phyloP scores from a whole-genome alignment of 1,284 basidiomycete genomes.

The Boletus semigastroideus region DNA sequence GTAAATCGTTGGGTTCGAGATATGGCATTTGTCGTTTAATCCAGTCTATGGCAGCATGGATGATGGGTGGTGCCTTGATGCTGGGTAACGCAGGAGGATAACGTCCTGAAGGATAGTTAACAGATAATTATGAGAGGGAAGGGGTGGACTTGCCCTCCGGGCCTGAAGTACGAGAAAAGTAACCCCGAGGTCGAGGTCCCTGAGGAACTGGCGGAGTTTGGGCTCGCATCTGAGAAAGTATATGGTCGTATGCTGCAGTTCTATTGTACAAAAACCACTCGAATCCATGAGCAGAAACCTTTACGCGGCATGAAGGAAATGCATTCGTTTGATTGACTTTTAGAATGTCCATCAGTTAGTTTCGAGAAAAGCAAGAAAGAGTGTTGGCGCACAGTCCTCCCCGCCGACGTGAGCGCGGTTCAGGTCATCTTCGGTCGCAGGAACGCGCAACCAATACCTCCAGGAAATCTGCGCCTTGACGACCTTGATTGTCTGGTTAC shows the following conservation, averaged over 20 bases:
- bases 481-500: constrained; percentile 83
- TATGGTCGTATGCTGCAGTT: constrained; percentile 83
- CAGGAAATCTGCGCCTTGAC: constrained; percentile 85
- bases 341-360: constrained; percentile 5
- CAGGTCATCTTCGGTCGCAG: constrained; percentile 64
- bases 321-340: constrained; percentile 37
- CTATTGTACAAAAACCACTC: constrained; percentile 92
- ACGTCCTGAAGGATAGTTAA: constrained; percentile 24
- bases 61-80: constrained; percentile 43
- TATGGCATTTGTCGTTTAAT: constrained; percentile 61
- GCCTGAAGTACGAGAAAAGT: constrained; percentile 28
- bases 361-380: neutral
- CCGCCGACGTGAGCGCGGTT: constrained; percentile 52
- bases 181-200: constrained; percentile 15
- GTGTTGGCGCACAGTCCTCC: constrained; percentile 43
- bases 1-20: constrained; percentile 72
- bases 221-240: constrained; percentile 70
- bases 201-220: constrained; percentile 34
- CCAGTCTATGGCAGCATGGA: constrained; percentile 50
- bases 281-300: constrained; percentile 76
- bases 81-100: constrained; percentile 35
- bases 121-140: constrained; percentile 16
- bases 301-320: constrained; percentile 72
- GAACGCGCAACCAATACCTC: constrained; percentile 88
- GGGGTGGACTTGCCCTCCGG: constrained; percentile 24